Percentiles rank a stretch among this genome's conserved stretches.
Conservation (phyloP, 2,329 filamentous ascomycete species). For the Cordyceps militaris region DNA sequence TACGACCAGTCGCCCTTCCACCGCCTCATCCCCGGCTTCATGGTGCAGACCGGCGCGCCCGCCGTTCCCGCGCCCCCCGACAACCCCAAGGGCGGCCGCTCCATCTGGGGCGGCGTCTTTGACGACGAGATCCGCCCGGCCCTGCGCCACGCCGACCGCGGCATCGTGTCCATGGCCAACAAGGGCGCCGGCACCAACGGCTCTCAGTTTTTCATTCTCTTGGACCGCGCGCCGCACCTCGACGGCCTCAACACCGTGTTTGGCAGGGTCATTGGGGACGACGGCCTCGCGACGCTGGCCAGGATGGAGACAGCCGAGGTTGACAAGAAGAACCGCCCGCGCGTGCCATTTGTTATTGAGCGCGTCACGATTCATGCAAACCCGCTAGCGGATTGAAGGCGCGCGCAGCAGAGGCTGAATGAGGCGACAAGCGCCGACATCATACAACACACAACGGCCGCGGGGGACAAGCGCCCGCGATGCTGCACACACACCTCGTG, state of each 20-base stretch:
- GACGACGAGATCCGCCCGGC: slow-evolving; percentile 74
- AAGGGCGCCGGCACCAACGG: slow-evolving; percentile 68
- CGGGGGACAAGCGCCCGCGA: not conserved
- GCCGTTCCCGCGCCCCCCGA: slow-evolving; percentile 43
- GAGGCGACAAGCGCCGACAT: not conserved
- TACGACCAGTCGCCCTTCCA: slow-evolving; percentile 73
- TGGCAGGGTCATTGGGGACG: slow-evolving; percentile 63
- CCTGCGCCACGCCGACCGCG: slow-evolving; percentile 60
- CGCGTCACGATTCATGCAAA: slow-evolving; percentile 72
- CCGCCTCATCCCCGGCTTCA: slow-evolving; percentile 73
- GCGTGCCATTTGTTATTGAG: slow-evolving; percentile 59
- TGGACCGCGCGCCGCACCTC: slow-evolving; percentile 70
- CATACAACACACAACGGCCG: not conserved
- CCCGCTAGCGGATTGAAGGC: slow-evolving; percentile 54
- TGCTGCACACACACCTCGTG: too few species aligned
- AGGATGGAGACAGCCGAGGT: slow-evolving; percentile 65
- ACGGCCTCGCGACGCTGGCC: slow-evolving; percentile 56
- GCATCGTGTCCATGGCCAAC: slow-evolving; percentile 72
- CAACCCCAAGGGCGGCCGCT: slow-evolving; percentile 60
- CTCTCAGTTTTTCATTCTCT: slow-evolving; percentile 75
- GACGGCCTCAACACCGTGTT: slow-evolving; percentile 83
- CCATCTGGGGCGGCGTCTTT: slow-evolving; percentile 67
- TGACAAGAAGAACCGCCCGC: slow-evolving; percentile 71
- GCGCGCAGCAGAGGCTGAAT: not conserved
- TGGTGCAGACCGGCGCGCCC: slow-evolving; percentile 68